These are phyloP conservation scores for Adenanthera pavonina DNA, from an alignment of 306 rosid genomes.

Conservation along the genomic window DNA sequence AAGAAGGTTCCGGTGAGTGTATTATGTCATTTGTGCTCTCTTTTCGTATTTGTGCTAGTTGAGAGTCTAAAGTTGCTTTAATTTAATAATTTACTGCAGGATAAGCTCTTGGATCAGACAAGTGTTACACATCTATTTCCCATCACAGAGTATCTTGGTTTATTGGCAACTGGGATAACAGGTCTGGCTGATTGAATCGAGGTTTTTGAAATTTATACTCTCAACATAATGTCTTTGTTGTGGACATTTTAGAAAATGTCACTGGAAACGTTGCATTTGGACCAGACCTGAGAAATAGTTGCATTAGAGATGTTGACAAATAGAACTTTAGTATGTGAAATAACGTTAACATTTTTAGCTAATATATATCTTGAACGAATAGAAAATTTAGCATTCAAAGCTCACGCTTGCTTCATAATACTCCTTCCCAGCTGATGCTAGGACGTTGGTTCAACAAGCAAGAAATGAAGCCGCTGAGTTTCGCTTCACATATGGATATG, in stretches of 20 bases:
- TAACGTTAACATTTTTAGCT: conserved; percentile 1
- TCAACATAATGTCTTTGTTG: conserved; percentile 1
- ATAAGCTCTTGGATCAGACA: conserved; percentile 96
- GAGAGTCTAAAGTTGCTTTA: neutral
- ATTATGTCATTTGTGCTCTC: neutral
- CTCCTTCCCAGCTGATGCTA: conserved; percentile 86
- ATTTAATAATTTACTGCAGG: conserved; percentile 58
- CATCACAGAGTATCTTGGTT: conserved; percentile 88
- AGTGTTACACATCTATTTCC: conserved; percentile 95
- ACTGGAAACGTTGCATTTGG: neutral
- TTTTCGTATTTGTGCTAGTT: conserved; percentile 19
- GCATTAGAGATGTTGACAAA: neutral
- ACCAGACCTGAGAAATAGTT: neutral
- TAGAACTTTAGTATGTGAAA: conserved; percentile 25
- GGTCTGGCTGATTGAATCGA: conserved; percentile 46
- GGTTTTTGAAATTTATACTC: neutral
- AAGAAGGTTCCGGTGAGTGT: conserved; percentile 96
- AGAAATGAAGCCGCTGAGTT: conserved; percentile 99
- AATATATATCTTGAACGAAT: conserved; percentile 5
- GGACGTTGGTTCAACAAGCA: conserved; percentile 95
- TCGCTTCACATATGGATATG: conserved; percentile 90
- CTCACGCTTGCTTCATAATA: conserved; percentile 40
- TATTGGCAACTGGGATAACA: conserved; percentile 98
- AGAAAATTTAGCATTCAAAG: neutral
- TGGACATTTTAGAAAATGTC: neutral